Conservation (phyloP, 306 rosid genomes). For the Rosa persica region DNA sequence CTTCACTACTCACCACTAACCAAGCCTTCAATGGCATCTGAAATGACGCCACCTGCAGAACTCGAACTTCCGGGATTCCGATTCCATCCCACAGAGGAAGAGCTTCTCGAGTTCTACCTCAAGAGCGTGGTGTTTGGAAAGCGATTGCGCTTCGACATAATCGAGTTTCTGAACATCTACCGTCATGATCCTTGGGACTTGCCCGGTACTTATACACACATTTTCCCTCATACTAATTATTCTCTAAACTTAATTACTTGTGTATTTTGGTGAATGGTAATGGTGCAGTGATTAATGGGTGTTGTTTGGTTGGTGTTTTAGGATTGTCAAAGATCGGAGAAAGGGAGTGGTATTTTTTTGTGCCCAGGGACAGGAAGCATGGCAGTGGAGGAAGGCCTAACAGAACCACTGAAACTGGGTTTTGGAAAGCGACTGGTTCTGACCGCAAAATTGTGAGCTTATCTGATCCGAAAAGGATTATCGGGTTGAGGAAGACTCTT, state of each 20-base stretch:
- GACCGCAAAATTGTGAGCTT: slow-evolving; percentile 70
- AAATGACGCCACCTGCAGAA: slow-evolving; percentile 37
- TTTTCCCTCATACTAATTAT: neutral
- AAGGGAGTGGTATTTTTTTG: slow-evolving; percentile 97
- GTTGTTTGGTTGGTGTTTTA: slow-evolving; percentile 9
- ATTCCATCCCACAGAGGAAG: slow-evolving; percentile 96
- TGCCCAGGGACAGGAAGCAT: slow-evolving; percentile 92
- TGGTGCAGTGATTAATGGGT: neutral
- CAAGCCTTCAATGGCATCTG: slow-evolving; percentile 18
- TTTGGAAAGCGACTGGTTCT: slow-evolving; percentile 97
- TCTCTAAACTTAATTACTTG: neutral
- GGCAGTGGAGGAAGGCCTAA: slow-evolving; percentile 92
- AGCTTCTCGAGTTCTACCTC: slow-evolving; percentile 85
- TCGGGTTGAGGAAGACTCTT: slow-evolving; percentile 84
- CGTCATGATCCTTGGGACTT: slow-evolving; percentile 82
- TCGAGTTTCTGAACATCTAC: slow-evolving; percentile 79
- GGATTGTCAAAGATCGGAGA: slow-evolving; percentile 81
- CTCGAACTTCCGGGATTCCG: slow-evolving; percentile 83
- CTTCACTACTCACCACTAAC: neutral
- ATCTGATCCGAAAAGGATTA: slow-evolving; percentile 64
- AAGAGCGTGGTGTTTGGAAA: slow-evolving; percentile 66
- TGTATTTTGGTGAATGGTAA: neutral
- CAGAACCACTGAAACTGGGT: slow-evolving; percentile 86
- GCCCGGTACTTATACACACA: slow-evolving; percentile 52
- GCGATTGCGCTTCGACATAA: slow-evolving; percentile 58